Evolutionary conservation across 2,329 filamentous ascomycete species (phyloP), one percentile per base, ranked within the genome.

Genomic region (Fusarium praegraminearum): DNA sequence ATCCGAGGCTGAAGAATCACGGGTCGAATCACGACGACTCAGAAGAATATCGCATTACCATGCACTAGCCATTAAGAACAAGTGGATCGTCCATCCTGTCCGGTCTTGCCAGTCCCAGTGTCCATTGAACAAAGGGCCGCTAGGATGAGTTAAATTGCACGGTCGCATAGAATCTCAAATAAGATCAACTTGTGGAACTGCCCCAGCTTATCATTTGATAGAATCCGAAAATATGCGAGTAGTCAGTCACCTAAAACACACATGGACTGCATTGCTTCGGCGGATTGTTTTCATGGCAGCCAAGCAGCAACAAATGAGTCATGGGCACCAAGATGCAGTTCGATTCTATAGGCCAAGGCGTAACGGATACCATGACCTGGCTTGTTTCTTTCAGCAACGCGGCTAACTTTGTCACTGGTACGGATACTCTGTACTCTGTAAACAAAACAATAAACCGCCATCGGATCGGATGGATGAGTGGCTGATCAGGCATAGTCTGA

Each of bases 121-220:
- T 24, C 51, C 33, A 50, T 49, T 30, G 43, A 36, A 58, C 46
- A 58, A 60, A 58, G 49, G 28, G 40, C 54, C 35, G 43, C 50
- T 59, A 35, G 57, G 47, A 56, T 56, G 36, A 57, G 36, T 65
- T 60, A 65, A 60, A 65, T 55, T 62, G 65, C 65, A 70, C 50
- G 45, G 57, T 55, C 35, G 53, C 70, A 72, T 67, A 49, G 54
- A 72, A 59, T 56, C 62, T 52, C 41, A 58, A 65, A 70, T 59
- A 59, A 68, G 67, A 70, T 73, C 68, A 66, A 55, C 62, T 58
- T 58, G 67, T 73, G 65, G 70, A 58, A 65, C 72, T 59, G 54
- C 61, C 30, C 67, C 41, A 61, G 62, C 57, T 70, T 59, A 51
- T 67, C 62, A 57, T 67, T 72, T 72, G 64, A 60, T 61, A 57